Conservation (phyloP, 106 monocot genomes). For the Hemerocallis citrina region DNA sequence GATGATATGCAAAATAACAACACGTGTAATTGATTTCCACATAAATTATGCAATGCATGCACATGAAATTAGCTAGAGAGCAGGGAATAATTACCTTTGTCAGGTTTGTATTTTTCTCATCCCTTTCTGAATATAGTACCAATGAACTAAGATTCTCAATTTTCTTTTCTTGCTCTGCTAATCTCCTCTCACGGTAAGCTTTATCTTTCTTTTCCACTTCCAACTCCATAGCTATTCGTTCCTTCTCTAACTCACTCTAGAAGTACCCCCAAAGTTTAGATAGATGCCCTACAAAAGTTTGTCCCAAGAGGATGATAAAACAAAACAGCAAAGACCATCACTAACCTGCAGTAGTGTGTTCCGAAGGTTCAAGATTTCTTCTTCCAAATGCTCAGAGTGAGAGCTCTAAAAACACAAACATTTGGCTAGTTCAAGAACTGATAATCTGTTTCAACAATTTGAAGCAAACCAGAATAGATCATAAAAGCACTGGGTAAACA, state of each 20-base stretch:
- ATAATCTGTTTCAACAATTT: neutral
- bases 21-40: neutral
- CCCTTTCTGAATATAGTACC: slow-evolving; percentile 68
- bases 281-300: neutral
- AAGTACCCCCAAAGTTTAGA: neutral
- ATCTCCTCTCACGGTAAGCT: slow-evolving; percentile 67
- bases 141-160: slow-evolving; percentile 93
- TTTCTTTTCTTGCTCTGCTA: slow-evolving; percentile 75
- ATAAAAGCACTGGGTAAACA: neutral
- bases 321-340: neutral
- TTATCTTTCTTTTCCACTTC: slow-evolving; percentile 98
- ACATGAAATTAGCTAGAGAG: neutral
- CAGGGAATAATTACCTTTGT: slow-evolving; percentile 37
- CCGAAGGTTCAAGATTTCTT: slow-evolving; percentile 79
- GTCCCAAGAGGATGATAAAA: neutral
- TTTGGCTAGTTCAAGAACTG: neutral
- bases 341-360: slow-evolving; percentile 83
- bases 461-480: neutral
- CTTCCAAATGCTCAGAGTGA: slow-evolving; percentile 88
- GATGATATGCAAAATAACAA: neutral
- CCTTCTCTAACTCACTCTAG: slow-evolving; percentile 95
- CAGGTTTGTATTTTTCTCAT: slow-evolving; percentile 24
- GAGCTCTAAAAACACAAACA: slow-evolving; percentile 43
- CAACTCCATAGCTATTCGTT: slow-evolving; percentile 89
- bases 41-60: neutral